phyloP scores from a whole-genome alignment of 2,329 filamentous ascomycete species.

The Ophiostoma fasciatum region DNA sequence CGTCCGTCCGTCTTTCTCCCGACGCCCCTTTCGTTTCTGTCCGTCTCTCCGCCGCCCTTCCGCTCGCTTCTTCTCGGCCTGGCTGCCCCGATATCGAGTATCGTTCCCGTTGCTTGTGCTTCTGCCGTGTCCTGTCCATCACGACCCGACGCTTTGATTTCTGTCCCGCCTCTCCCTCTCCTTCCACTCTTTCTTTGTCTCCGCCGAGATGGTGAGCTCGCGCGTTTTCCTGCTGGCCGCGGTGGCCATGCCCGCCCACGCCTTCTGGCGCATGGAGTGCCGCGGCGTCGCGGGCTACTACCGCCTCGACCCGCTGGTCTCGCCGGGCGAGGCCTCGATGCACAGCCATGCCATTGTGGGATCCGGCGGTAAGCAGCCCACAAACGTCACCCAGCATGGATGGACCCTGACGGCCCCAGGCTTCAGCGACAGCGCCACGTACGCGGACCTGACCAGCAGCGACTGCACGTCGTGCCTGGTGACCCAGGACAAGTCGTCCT shows the following conservation, averaged over 20 bases:
- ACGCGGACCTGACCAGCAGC: conserved; percentile 40
- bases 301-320: conserved; percentile 64
- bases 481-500: conserved; percentile 69
- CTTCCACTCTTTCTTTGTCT: neutral
- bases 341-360: conserved; percentile 69
- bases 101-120: neutral
- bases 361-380: conserved; percentile 46
- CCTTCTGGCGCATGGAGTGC: conserved; percentile 87
- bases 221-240: conserved; percentile 5
- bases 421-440: conserved; percentile 45
- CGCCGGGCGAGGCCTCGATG: conserved; percentile 38
- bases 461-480: conserved; percentile 73
- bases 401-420: conserved; percentile 35
- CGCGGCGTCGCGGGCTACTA: conserved; percentile 53
- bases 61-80: neutral
- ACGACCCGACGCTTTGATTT: no score
- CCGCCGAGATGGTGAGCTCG: neutral
- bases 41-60: no score
- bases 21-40: neutral
- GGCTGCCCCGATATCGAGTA: neutral
- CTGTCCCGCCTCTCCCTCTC: no score
- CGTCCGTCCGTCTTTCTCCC: no score
- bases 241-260: conserved; percentile 20
- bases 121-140: no score
- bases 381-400: neutral